These are phyloP conservation scores for Globisporangium perplexum DNA, from an alignment of 352 stramenopile species.

Conservation along the genomic window DNA sequence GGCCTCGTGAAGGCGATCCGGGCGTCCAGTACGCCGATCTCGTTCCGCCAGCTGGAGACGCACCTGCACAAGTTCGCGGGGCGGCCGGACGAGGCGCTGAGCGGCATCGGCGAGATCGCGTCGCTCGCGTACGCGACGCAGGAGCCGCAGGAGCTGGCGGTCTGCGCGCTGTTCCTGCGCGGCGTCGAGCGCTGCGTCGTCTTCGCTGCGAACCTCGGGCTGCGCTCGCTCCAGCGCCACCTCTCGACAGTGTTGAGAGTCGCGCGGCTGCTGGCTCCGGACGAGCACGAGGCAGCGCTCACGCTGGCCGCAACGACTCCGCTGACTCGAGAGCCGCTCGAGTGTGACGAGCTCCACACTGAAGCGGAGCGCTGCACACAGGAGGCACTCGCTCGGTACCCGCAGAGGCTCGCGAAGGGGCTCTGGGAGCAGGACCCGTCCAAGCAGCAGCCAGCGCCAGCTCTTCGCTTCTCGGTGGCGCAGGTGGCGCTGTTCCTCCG, in stretches of 20 bases:
- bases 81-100: conserved; percentile 59
- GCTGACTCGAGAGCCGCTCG: not conserved
- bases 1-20: conserved; percentile 42
- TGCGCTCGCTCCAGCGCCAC: conserved; percentile 42
- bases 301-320: conserved; percentile 19
- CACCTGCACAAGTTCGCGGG: conserved; percentile 64
- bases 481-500: conserved; percentile 69
- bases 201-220: conserved; percentile 46
- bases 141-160: conserved; percentile 37
- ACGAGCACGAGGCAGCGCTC: not conserved
- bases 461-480: conserved; percentile 31
- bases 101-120: conserved; percentile 49
- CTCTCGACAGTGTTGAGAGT: conserved; percentile 31
- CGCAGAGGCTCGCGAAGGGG: conserved; percentile 30
- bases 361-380: conserved; percentile 19
- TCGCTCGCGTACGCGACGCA: conserved; percentile 37
- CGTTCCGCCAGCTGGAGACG: conserved; percentile 70
- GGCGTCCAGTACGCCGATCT: conserved; percentile 52
- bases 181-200: conserved; percentile 55
- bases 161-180: conserved; percentile 31
- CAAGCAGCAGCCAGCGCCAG: not conserved
- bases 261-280: conserved; percentile 1
- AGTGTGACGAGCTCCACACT: not conserved
- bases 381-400: conserved; percentile 30
- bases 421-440: conserved; percentile 52